These are phyloP conservation scores for Heterobasidion annosum DNA, from an alignment of 1,284 basidiomycete species.

Conservation along the genomic window DNA sequence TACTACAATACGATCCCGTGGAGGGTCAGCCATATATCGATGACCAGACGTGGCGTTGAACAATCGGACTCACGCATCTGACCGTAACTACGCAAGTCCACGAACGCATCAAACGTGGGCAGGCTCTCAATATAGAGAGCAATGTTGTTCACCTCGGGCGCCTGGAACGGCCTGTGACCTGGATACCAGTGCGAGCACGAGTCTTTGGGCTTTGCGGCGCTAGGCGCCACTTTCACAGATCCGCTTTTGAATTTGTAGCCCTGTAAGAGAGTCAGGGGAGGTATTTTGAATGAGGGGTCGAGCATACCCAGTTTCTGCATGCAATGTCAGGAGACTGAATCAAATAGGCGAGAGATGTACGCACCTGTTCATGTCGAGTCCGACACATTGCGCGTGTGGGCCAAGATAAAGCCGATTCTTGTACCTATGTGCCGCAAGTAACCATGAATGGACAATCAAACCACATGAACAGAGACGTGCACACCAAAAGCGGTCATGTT, in stretches of 20 bases:
- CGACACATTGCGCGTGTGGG: slow-evolving; percentile 43
- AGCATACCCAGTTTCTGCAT: slow-evolving; percentile 6
- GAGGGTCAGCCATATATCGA: background rate
- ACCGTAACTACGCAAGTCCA: slow-evolving; percentile 79
- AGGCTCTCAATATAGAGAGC: slow-evolving; percentile 58
- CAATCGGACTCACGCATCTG: slow-evolving; percentile 57
- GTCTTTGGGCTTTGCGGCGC: slow-evolving; percentile 21
- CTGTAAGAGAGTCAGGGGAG: background rate
- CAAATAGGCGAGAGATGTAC: background rate
- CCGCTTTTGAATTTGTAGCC: slow-evolving; percentile 16
- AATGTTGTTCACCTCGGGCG: slow-evolving; percentile 69
- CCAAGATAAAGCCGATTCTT: slow-evolving; percentile 68
- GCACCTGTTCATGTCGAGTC: slow-evolving; percentile 75
- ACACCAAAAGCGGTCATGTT: slow-evolving; percentile 12
- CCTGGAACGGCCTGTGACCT: slow-evolving; percentile 63
- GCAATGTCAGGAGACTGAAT: too few relatives aligned
- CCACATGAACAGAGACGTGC: background rate
- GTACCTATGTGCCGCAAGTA: slow-evolving; percentile 29
- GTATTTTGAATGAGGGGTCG: too few relatives aligned
- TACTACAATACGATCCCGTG: slow-evolving; percentile 25
- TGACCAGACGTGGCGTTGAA: background rate
- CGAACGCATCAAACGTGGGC: slow-evolving; percentile 45
- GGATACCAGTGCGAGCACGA: slow-evolving; percentile 72
- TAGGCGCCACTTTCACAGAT: slow-evolving; percentile 2
- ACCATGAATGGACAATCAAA: background rate